Conservation (phyloP, 1,284 basidiomycete species). For the Irpex sp. region DNA sequence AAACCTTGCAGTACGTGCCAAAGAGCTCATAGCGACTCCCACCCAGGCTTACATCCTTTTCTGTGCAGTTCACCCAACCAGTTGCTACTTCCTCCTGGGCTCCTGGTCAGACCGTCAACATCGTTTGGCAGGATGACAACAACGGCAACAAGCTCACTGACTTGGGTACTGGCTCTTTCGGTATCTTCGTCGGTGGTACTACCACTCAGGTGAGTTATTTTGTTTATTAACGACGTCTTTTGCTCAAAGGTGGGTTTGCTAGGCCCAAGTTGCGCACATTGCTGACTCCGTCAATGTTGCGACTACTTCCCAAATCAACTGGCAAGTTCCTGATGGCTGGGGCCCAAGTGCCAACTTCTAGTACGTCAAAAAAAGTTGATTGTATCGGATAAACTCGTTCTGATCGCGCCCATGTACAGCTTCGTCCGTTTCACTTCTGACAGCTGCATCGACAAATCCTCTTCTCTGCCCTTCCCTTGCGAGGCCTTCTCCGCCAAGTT, state of each 20-base stretch:
- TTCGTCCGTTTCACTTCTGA: constrained; percentile 74
- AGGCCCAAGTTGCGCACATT: constrained; percentile 70
- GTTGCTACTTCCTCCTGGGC: constrained; percentile 46
- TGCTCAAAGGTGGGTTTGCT: constrained; percentile 2
- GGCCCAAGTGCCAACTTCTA: constrained; percentile 53
- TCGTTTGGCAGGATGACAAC: constrained; percentile 72
- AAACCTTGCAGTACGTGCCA: constrained; percentile 50
- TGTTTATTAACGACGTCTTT: neutral
- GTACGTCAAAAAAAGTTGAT: constrained; percentile 35
- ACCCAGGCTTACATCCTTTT: neutral
- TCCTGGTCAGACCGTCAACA: constrained; percentile 55
- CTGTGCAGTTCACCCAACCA: constrained; percentile 55
- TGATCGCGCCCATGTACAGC: constrained; percentile 30
- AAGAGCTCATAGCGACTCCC: neutral
- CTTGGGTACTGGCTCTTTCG: constrained; percentile 61
- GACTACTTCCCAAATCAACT: constrained; percentile 53
- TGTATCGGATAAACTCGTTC: neutral
- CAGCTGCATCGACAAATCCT: constrained; percentile 43
- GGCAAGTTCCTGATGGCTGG: constrained; percentile 57
- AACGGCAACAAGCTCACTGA: constrained; percentile 46
- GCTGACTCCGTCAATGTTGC: constrained; percentile 50
- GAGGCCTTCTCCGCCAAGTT: constrained; percentile 84
- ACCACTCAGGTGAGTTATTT: constrained; percentile 50
- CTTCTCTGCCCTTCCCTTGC: constrained; percentile 48
- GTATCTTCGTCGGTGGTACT: constrained; percentile 67